Base-by-base conservation (phyloP, 495 filamentous ascomycete genomes). In the Podospora didyma region DNA sequence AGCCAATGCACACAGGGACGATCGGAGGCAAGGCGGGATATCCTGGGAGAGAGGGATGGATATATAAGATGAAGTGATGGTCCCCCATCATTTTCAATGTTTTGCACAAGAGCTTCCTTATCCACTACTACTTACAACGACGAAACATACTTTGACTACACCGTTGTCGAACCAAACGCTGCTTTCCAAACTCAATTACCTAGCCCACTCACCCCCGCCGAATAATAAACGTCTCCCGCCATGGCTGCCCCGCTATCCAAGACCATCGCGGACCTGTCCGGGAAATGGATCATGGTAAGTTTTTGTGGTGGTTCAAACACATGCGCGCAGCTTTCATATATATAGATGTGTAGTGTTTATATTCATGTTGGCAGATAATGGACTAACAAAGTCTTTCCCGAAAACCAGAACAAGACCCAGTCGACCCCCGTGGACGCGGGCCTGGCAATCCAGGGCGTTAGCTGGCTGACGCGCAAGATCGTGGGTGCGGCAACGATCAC, bases 211-310 rank as follows among this genome's bases (percentile, higher is more conserved):
- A 31, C 26, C 35, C 28, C 53, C 53, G 53, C 62, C 42, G 31
- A 23, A 34, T 16, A 46, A 51, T 37, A 24, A 46, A 17, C 6
- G 26, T 11, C 46, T 20, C 46, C 42, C 73, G 85, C 56, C 58
- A 97, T 97, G 92, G 91, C 92, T 60, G 89, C 92, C 52, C 92
- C 92, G 41, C 69, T 81, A 55, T 76, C 81, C 56, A 80, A 85
- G 70, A 93, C 82, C 14, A 80, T 92, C 54, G 82, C 81, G 55
- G 79, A 92, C 69, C 79, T 96, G 63, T 84, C 72, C 62, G 92
- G 92, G 22, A 81, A 82, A 66, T 97, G 88, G 85, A 66, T 79
- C 21, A 85, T 96, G 84, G 91, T 94, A 79, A 45, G n/a, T 21
- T 14, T 24, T 42, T 44, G 14, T 23, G 7, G 21, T 49, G 41